Conservation (phyloP, 1,139 yeast genomes). For the Protomyces lactucae-debilis region DNA sequence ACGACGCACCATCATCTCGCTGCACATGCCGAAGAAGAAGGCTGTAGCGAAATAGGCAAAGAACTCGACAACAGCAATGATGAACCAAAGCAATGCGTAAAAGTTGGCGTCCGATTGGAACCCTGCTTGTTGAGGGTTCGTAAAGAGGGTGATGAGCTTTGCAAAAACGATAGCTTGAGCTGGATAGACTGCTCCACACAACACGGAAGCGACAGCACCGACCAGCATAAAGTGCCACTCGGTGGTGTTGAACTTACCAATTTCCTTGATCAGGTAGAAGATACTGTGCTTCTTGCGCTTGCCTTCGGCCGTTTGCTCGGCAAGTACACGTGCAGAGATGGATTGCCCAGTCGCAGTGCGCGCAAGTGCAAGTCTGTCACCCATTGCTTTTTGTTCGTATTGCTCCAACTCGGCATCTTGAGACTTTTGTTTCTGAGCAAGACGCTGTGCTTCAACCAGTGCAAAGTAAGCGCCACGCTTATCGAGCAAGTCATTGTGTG, state of each 20-base stretch:
- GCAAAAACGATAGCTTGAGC: slow-evolving; percentile 43
- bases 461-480: slow-evolving; percentile 38
- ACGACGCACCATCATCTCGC: slow-evolving; percentile 48
- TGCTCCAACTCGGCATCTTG: slow-evolving; percentile 19
- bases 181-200: slow-evolving; percentile 44
- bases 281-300: slow-evolving; percentile 19
- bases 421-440: slow-evolving; percentile 21
- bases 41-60: slow-evolving; percentile 38
- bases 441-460: slow-evolving; percentile 24
- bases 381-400: neutral
- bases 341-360: slow-evolving; percentile 14
- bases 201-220: slow-evolving; percentile 39
- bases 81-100: slow-evolving; percentile 42
- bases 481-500: slow-evolving; percentile 41
- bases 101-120: slow-evolving; percentile 42
- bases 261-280: slow-evolving; percentile 24
- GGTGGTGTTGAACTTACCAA: slow-evolving; percentile 31
- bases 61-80: slow-evolving; percentile 42
- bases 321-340: slow-evolving; percentile 30
- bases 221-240: slow-evolving; percentile 34
- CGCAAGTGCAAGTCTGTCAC: slow-evolving; percentile 10
- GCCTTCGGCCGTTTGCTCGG: slow-evolving; percentile 10
- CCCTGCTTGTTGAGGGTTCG: slow-evolving; percentile 36
- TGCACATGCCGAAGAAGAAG: slow-evolving; percentile 37
- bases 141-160: slow-evolving; percentile 40